phyloP scores from a whole-genome alignment of 2,329 filamentous ascomycete genomes.

The Trichoderma breve region DNA sequence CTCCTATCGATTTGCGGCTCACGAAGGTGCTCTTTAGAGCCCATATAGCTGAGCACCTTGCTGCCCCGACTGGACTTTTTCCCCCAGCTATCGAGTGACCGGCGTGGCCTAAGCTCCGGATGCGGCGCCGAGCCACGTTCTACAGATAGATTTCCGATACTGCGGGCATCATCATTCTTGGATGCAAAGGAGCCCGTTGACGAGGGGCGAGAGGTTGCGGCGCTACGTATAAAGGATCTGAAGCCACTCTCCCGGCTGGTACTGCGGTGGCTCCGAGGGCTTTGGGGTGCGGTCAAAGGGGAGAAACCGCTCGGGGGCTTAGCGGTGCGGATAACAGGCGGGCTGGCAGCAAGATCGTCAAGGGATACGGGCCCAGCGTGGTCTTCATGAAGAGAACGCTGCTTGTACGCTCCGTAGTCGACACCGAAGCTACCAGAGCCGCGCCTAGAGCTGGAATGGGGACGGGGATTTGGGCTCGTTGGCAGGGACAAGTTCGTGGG shows the following conservation, averaged over 20 bases:
- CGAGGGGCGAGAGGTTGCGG: conserved; percentile 52
- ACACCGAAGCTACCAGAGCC: conserved; percentile 61
- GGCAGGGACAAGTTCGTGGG: conserved; percentile 43
- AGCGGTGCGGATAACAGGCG: conserved; percentile 77
- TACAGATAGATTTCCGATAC: conserved; percentile 63
- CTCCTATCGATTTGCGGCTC: conserved; percentile 63
- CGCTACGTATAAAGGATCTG: conserved; percentile 58
- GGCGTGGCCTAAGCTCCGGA: conserved; percentile 50
- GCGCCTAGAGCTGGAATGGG: conserved; percentile 30
- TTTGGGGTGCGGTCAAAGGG: conserved; percentile 63
- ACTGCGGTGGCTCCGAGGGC: conserved; percentile 47
- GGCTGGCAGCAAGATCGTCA: conserved; percentile 59
- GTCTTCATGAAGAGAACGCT: conserved; percentile 49
- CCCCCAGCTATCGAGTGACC: conserved; percentile 62
- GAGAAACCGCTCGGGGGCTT: conserved; percentile 78
- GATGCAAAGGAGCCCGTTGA: conserved; percentile 57
- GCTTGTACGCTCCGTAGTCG: conserved; percentile 67
- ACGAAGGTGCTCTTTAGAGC: conserved; percentile 64
- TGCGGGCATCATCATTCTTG: conserved; percentile 56
- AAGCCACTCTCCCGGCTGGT: conserved; percentile 53
- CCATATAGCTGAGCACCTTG: conserved; percentile 69
- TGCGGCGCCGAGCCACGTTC: conserved; percentile 53
- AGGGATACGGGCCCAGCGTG: conserved; percentile 48
- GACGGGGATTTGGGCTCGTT: conserved; percentile 38
- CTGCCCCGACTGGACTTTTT: conserved; percentile 53